These are phyloP conservation scores for Abrus pulchellus DNA, from an alignment of 306 rosid species.

Conservation along the genomic window DNA sequence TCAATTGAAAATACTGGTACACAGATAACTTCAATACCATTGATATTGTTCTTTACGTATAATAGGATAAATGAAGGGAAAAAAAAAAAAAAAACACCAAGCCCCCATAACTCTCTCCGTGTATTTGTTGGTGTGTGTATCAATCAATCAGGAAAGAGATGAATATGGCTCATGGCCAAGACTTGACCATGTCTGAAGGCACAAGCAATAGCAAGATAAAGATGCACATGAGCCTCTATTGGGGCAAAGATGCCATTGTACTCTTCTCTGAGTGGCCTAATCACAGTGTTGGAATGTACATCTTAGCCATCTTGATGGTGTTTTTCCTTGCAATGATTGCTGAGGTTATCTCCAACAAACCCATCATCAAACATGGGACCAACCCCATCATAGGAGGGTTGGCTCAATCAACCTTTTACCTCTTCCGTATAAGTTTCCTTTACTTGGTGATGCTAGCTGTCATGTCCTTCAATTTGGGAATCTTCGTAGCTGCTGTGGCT, in stretches of 20 bases:
- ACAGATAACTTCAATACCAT: neutral
- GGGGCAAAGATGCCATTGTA: slow-evolving; percentile 72
- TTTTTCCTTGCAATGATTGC: slow-evolving; percentile 56
- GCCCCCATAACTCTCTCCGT: too few relatives aligned
- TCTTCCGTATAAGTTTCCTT: slow-evolving; percentile 51
- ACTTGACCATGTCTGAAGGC: too few relatives aligned
- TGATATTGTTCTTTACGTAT: neutral
- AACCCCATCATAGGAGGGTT: slow-evolving; percentile 46
- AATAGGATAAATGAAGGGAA: neutral
- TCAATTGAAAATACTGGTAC: neutral
- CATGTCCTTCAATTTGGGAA: slow-evolving; percentile 77
- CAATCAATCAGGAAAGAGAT: too few relatives aligned
- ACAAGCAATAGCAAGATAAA: neutral
- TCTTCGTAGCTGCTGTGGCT: slow-evolving; percentile 71
- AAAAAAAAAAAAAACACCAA: too few relatives aligned
- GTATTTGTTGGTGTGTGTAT: too few relatives aligned
- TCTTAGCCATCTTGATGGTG: slow-evolving; percentile 61
- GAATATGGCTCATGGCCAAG: too few relatives aligned
- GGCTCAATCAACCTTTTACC: slow-evolving; percentile 49
- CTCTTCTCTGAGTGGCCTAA: slow-evolving; percentile 72
- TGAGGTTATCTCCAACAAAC: slow-evolving; percentile 53
- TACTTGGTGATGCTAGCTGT: slow-evolving; percentile 77
- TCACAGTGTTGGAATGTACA: slow-evolving; percentile 57
- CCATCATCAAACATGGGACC: slow-evolving; percentile 29
- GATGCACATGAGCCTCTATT: slow-evolving; percentile 68